These are phyloP conservation scores for Umbilicaria muhlenbergii DNA, from an alignment of 495 filamentous ascomycete genomes.

Conservation along the genomic window DNA sequence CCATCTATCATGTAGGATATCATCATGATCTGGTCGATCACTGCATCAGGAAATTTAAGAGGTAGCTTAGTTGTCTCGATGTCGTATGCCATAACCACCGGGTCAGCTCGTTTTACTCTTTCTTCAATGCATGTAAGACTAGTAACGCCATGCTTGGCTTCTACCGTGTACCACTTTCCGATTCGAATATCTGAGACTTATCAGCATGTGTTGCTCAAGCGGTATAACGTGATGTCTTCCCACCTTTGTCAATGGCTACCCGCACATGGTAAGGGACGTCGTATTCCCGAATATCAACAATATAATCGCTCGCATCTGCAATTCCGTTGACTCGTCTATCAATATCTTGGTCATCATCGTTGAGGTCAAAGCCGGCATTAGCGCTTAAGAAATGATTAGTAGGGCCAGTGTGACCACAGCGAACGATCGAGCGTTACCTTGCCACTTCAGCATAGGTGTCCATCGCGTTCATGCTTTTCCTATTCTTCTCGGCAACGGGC, in stretches of 20 bases:
- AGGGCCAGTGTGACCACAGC: background rate
- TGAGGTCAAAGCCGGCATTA: constrained; percentile 83
- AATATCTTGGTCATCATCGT: constrained; percentile 79
- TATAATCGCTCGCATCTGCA: constrained; percentile 87
- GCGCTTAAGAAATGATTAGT: constrained; percentile 37
- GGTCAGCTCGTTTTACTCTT: constrained; percentile 74
- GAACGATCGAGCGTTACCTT: constrained; percentile 37
- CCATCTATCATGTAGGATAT: constrained; percentile 99
- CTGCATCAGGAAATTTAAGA: constrained; percentile 92
- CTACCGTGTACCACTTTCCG: constrained; percentile 93
- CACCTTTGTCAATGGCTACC: constrained; percentile 91
- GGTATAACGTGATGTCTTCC: constrained; percentile 8
- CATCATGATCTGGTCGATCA: constrained; percentile 99
- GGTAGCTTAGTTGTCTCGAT: constrained; percentile 97
- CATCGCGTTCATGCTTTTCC: constrained; percentile 85
- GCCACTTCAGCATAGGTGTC: constrained; percentile 96
- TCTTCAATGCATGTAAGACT: constrained; percentile 76
- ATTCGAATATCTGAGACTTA: constrained; percentile 62
- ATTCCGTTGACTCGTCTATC: constrained; percentile 70
- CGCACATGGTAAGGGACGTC: constrained; percentile 99
- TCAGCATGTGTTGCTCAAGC: constrained; percentile 6
- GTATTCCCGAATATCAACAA: constrained; percentile 97
- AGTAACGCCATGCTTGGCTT: constrained; percentile 80
- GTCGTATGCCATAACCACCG: constrained; percentile 92
- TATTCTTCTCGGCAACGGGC: constrained; percentile 93